Base-by-base conservation (phyloP, 2,329 filamentous ascomycete genomes). In the Trichoderma hamatum region DNA sequence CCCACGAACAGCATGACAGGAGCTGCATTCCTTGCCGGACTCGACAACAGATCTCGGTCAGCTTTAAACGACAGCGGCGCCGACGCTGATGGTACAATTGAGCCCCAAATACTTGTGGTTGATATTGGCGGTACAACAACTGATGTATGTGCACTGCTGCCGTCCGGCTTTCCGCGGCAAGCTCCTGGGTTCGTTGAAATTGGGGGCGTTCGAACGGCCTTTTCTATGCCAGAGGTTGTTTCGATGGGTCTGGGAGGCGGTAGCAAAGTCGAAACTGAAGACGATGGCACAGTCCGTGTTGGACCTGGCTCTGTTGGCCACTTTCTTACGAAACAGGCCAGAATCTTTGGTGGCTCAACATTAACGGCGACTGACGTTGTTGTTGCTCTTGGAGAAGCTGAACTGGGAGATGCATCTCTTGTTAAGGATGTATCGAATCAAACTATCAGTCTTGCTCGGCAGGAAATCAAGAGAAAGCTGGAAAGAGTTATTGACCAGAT, bases 101-200 rank as follows among this genome's bases (percentile, higher is more conserved):
- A 76, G 26, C 77, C 78, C 1, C 79, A 81, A 46, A 60, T 81
- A 0, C 72, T 88, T 54, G 85, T 88, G 0, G 82, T 88, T 2
- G 87, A 89, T 72, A 83, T 89, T 32, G 87, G 88, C 9, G 87
- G 87, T 19, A 89, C 88, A 0, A 89, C 87, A 0, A 86, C 86
- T 2, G 88, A 90, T 74, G 84, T 89, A 10, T 86, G 87, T 30
- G 81, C 86, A 0, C 75, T 90, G 2, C 78, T 88, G 1, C 83
- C 85, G 0, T 87, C 84, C 2, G 88, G 88, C 0, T 89, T 89
- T 58, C 88, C 88, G 0, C 82, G 87, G 24, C 86, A 89, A 71
- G 86, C 88, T 3, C 82, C 86, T 0, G 85, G 84, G 0, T 89
- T 86, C 65, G 85, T 86, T 11, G 84, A 87, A 67, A 80, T 90